Evolutionary conservation across 1,284 basidiomycete genomes (phyloP).

Genomic region (Boletus subluridellus): DNA sequence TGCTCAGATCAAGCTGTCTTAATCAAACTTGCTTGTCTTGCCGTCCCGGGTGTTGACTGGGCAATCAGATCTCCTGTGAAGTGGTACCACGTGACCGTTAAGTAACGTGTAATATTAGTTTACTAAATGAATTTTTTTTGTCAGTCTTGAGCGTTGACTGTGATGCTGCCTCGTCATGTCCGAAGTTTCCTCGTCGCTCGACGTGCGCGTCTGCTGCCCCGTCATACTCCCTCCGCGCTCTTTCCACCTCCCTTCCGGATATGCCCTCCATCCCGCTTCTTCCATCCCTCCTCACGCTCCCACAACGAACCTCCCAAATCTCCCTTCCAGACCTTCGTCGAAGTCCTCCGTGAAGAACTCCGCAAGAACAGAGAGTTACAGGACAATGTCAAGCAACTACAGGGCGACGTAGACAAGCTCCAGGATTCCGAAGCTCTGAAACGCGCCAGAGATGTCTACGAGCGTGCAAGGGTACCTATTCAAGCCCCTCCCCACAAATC

Average conservation of each 20-base stretch:
- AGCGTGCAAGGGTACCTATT: slow-evolving; percentile 80
- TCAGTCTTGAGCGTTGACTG: neutral
- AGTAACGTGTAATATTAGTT: neutral
- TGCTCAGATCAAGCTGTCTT: no score
- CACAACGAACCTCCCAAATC: slow-evolving; percentile 76
- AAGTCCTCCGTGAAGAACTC: slow-evolving; percentile 89
- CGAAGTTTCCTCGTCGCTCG: slow-evolving; percentile 31
- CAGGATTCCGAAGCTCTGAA: slow-evolving; percentile 98
- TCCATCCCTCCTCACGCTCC: slow-evolving; percentile 65
- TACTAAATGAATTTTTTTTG: slow-evolving; percentile 1
- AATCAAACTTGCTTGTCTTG: no score
- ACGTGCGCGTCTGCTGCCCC: slow-evolving; percentile 18
- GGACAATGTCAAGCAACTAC: slow-evolving; percentile 94
- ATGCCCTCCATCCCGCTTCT: slow-evolving; percentile 39
- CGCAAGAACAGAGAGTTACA: slow-evolving; percentile 92
- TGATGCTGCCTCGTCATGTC: slow-evolving; percentile 33
- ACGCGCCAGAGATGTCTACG: slow-evolving; percentile 85
- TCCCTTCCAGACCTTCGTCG: slow-evolving; percentile 94
- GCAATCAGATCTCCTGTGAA: no score
- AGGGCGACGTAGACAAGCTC: slow-evolving; percentile 95
- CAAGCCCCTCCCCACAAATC: neutral
- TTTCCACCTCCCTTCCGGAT: slow-evolving; percentile 45
- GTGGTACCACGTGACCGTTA: neutral
- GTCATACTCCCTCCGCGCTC: slow-evolving; percentile 15
- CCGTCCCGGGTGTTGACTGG: no score